Conservation (phyloP, 108 stramenopile species). For the Cyclotella distinguenda region DNA sequence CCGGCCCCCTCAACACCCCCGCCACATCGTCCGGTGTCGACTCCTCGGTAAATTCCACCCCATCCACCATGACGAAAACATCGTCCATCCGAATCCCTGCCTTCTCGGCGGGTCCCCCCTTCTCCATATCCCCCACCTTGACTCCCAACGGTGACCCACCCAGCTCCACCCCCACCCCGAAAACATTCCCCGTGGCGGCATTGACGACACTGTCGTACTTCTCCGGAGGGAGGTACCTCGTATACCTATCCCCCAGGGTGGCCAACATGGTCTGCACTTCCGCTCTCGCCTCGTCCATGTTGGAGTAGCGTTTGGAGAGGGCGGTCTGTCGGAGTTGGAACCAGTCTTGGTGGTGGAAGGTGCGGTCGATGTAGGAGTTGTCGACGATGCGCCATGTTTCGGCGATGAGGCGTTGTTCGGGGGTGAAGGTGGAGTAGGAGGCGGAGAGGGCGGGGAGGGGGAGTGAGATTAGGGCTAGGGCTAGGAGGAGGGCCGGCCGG, state of each 20-base stretch:
- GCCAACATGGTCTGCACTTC: conserved; percentile 66
- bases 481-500: neutral
- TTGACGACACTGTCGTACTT: conserved; percentile 93
- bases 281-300: conserved; percentile 69
- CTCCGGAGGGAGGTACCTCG: conserved; percentile 86
- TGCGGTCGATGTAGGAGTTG: conserved; percentile 86
- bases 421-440: conserved; percentile 67
- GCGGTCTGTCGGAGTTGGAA: conserved; percentile 78
- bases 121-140: conserved; percentile 78
- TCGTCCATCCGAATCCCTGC: conserved; percentile 69
- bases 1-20: conserved; percentile 66
- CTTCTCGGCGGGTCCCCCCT: conserved; percentile 64
- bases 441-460: conserved; percentile 37
- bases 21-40: conserved; percentile 86
- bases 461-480: neutral
- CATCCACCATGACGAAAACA: conserved; percentile 79
- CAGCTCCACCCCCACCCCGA: conserved; percentile 86
- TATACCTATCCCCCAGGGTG: conserved; percentile 91
- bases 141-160: conserved; percentile 32
- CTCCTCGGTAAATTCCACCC: conserved; percentile 58
- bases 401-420: conserved; percentile 78
- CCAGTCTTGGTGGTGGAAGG: conserved; percentile 95
- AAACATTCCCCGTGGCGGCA: conserved; percentile 78
- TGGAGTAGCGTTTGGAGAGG: conserved; percentile 73
- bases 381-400: conserved; percentile 89